Percentiles rank a stretch among this genome's conserved stretches.
Conservation (phyloP, 495 filamentous ascomycete species). For the Trypethelium eluteriae region DNA sequence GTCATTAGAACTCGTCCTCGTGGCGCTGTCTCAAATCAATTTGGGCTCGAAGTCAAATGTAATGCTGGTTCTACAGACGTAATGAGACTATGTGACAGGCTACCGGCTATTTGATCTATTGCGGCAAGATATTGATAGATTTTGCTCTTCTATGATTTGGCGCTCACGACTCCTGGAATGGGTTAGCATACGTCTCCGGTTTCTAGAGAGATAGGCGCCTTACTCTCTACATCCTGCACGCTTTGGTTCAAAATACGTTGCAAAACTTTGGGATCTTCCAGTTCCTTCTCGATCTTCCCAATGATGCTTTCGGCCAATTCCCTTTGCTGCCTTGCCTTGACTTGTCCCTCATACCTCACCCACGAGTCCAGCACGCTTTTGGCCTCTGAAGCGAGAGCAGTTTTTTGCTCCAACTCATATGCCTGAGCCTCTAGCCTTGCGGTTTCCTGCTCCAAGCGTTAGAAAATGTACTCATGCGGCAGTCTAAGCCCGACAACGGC, state of each 20-base stretch:
- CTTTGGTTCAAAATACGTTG: constrained; percentile 95
- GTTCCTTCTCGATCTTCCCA: constrained; percentile 93
- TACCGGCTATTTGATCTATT: not conserved
- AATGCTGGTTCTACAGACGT: not conserved
- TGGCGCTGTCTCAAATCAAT: not conserved
- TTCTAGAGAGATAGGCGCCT: constrained; percentile 34
- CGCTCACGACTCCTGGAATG: not conserved
- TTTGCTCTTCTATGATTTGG: not conserved
- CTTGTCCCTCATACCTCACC: constrained; percentile 96
- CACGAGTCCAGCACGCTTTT: constrained; percentile 94
- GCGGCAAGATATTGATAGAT: not conserved
- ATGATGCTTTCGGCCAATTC: constrained; percentile 91
- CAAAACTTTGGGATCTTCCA: constrained; percentile 90
- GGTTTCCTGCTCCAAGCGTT: constrained; percentile 65
- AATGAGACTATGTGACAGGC: constrained; percentile 6
- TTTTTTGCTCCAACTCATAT: constrained; percentile 94
- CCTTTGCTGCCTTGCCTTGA: constrained; percentile 95
- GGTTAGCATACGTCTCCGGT: not conserved
- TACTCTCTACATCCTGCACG: constrained; percentile 92
- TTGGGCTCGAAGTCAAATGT: not conserved
- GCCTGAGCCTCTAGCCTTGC: constrained; percentile 89
- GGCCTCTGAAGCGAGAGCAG: constrained; percentile 79
- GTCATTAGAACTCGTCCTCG: not conserved
- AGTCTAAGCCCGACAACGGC: not conserved
- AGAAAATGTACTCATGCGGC: constrained; percentile 6